phyloP scores from a whole-genome alignment of 306 rosid genomes.

The Dryas octopetala region DNA sequence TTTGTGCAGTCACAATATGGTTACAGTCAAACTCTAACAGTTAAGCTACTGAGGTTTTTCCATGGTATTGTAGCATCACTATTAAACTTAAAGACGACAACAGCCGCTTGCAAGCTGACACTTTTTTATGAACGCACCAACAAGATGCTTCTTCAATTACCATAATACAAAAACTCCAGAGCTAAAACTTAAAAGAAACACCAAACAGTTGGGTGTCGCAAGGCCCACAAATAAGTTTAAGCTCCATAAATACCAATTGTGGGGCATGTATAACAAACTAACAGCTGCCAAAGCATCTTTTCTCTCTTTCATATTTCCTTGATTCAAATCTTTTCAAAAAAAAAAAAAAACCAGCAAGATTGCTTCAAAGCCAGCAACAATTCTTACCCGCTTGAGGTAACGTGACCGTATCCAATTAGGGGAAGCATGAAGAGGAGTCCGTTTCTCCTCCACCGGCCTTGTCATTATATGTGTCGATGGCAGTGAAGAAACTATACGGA shows the following conservation, averaged over 20 bases:
- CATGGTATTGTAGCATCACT: constrained; percentile 1
- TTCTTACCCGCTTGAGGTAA: constrained; percentile 73
- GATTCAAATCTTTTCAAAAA: not conserved
- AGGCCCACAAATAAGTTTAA: constrained; percentile 16
- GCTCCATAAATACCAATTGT: not conserved
- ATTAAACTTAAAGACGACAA: not conserved
- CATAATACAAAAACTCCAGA: too few species aligned
- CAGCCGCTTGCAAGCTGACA: not conserved
- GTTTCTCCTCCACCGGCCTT: constrained; percentile 78
- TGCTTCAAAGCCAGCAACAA: constrained; percentile 15
- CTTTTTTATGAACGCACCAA: constrained; percentile 1
- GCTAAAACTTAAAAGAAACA: not conserved
- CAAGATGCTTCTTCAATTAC: not conserved
- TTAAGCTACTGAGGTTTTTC: not conserved
- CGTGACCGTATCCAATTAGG: constrained; percentile 81
- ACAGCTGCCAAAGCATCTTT: constrained; percentile 8
- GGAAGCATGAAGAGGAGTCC: constrained; percentile 67
- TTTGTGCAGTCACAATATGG: not conserved
- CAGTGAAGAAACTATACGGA: constrained; percentile 74
- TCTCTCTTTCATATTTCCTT: not conserved
- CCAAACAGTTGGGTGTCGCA: not conserved
- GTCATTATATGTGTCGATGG: constrained; percentile 90
- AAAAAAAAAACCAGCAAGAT: not conserved
- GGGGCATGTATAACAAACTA: not conserved
- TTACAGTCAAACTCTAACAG: not conserved